Evolutionary conservation across 2,329 filamentous ascomycete species (phyloP), one percentile per base, ranked within the genome.

Genomic region (Chaetomium strumarium): DNA sequence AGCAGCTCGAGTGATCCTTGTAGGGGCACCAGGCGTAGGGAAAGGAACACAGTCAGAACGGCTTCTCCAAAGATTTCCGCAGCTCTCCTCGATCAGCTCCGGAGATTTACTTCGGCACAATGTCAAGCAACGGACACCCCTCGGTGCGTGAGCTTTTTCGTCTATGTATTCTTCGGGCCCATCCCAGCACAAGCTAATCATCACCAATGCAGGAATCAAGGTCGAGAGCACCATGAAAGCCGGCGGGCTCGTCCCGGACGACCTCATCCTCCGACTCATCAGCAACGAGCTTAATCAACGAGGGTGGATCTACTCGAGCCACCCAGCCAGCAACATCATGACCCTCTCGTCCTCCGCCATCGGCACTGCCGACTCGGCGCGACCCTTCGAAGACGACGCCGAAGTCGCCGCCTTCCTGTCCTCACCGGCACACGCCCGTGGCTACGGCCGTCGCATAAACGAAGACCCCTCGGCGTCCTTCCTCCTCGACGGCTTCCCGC

Each of bases 31-130:
- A n/a, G 91, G 91, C 53, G 93, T 96, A 52, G 93, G 93, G 58
- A 99, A 99, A 71, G 93, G 92, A 58, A 99, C 93, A 3, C 93
- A 99, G 74, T 90, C 89, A 47, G 88, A 95, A 69, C 84, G 93
- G 56, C 77, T 99, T 57, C 84, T 97, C 61, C 76, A 84, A 62
- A 84, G 88, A 60, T 99, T 93, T 67, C 89, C 91, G 3, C 88
- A 96, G 66, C 77, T 99, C 43, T 86, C 89, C 49, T 85, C 90
- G 16, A 92, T 99, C 69, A 95, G 90, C 71, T 96, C 93, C 4
- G 93, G 93, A 56, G 92, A 99, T 70, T 75, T 99, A 14, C 75
- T 99, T 53, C 85, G 93, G 57, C 84, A 90, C 67, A 95, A 97
- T 85, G 92, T 99, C 65, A 86, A 93, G 72, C 85, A 84, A 53